Percentiles rank a stretch among this genome's conserved stretches.
Conservation (phyloP, 345 rosid genomes). For the Aegle marmelos region DNA sequence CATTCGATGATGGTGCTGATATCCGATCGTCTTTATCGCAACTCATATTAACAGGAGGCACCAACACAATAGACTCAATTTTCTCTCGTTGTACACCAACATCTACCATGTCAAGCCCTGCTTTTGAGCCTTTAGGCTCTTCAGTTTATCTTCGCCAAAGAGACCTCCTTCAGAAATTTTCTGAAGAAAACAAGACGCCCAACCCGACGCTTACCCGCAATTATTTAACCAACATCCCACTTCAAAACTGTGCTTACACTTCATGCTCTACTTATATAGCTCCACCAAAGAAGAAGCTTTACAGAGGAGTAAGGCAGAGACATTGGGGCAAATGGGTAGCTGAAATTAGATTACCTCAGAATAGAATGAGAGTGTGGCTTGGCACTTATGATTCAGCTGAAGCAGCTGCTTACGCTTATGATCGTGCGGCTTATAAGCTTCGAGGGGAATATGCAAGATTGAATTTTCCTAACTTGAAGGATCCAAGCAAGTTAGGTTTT, state of each 20-base stretch:
- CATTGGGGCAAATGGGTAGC: conserved; percentile 99
- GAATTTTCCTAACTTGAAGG: conserved; percentile 81
- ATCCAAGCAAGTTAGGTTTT: conserved; percentile 54
- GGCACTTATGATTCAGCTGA: conserved; percentile 93
- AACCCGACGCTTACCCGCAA: conserved; percentile 1
- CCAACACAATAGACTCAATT: conserved; percentile 78
- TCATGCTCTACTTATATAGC: conserved; percentile 16
- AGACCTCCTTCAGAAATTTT: conserved; percentile 67
- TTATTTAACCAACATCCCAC: conserved; percentile 10
- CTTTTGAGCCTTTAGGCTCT: conserved; percentile 57
- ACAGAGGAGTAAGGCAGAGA: conserved; percentile 98
- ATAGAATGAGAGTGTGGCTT: conserved; percentile 92
- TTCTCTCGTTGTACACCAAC: conserved; percentile 58
- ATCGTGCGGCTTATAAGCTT: conserved; percentile 96
- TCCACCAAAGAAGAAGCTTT: conserved; percentile 66
- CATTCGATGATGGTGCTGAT: conserved; percentile 22
- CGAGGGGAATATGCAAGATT: conserved; percentile 90
- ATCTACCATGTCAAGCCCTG: conserved; percentile 19
- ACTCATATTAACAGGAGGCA: conserved; percentile 70
- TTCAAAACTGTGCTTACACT: conserved; percentile 26
- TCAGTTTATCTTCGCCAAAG: conserved; percentile 85
- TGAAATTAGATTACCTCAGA: conserved; percentile 91
- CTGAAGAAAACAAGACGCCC: conserved; percentile 42
- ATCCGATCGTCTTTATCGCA: conserved; percentile 67
- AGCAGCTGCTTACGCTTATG: conserved; percentile 94